Percentiles rank a stretch among this genome's conserved stretches.
These are phyloP conservation scores for Fusarium redolens DNA, from an alignment of 2,329 filamentous ascomycete genomes.

Conservation along the genomic window DNA sequence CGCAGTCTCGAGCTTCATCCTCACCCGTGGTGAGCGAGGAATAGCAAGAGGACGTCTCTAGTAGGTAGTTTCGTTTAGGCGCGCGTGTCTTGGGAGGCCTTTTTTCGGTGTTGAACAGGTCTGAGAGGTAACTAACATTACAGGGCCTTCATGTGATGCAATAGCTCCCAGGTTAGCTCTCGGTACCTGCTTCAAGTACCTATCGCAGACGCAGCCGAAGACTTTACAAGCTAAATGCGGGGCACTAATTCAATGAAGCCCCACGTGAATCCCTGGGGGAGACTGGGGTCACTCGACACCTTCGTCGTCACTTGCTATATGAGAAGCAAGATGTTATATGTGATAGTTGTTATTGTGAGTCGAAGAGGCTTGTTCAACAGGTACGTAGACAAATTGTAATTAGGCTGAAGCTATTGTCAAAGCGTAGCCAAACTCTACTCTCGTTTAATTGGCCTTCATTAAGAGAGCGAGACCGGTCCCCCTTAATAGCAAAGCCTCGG, in stretches of 20 bases:
- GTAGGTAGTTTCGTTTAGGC: conserved; percentile 8
- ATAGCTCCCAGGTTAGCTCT: conserved; percentile 40
- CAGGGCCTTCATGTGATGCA: conserved; percentile 46
- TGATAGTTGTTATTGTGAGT: background rate
- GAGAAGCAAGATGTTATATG: background rate
- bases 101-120: conserved; percentile 27
- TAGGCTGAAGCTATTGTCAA: background rate
- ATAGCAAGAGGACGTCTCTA: conserved; percentile 29
- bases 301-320: background rate
- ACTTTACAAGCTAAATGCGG: conserved; percentile 42
- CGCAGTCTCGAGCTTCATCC: conserved; percentile 41
- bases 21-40: conserved; percentile 34
- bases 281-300: conserved; percentile 26
- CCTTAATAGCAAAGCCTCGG: conserved; percentile 35
- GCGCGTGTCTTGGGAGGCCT: conserved; percentile 22
- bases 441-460: background rate
- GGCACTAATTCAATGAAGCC: conserved; percentile 43
- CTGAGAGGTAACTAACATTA: conserved; percentile 12
- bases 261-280: conserved; percentile 35
- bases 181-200: conserved; percentile 33
- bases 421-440: background rate
- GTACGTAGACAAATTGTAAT: background rate
- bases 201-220: conserved; percentile 14
- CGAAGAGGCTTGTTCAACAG: background rate
- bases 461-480: conserved; percentile 12